Evolutionary conservation across 768 basidiomycete species (phyloP), one percentile per base, ranked within the genome.

Genomic region (Collybia sordida): DNA sequence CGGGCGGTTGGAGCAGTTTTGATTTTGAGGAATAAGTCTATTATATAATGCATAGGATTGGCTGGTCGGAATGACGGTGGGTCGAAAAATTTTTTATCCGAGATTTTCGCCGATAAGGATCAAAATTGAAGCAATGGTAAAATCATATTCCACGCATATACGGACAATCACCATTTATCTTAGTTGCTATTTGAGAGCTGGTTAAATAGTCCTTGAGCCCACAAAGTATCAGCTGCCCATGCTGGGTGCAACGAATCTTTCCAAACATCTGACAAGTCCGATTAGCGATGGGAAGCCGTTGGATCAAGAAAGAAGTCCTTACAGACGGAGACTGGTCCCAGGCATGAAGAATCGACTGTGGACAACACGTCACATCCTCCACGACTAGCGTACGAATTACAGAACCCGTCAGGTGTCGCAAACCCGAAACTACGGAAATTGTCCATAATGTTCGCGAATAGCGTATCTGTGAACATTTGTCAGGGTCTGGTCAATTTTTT

Each of bases 231-330:
- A 11, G 56, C 49, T n/a, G 47, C 58, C 36, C 44, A 55, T 8
- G 58, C 52, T 11, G 60, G 60, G 31, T 61, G 60, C 9, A 61
- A 50, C 1, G 38, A 35, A 39, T 61, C 58, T 42, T 57, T 57
- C 60, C 60, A 61, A 8, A 61, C 53, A 47, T 61, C 60, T 61
- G 31, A 31, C 11, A 31, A 31, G 14, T 31, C 3, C 9, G 31
- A 12, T 31, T 12, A 31, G 31, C 3, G 31, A 31, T 11, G 31
- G 31, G 31, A 31, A 31, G 14, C 11, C 31, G 31, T 27, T 5
- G 27, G 9, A 6, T 6, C 14, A 12, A 31, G 14, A 14, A 9
- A 4, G 14, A 31, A 6, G 31, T 31, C 14, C 31, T 31, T 31
- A 31, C 31, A 31, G 31, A 31, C 31, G 31, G 52, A 52, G n/a